phyloP scores from a whole-genome alignment of 2,329 filamentous ascomycete genomes.

The Bisporella sp. region DNA sequence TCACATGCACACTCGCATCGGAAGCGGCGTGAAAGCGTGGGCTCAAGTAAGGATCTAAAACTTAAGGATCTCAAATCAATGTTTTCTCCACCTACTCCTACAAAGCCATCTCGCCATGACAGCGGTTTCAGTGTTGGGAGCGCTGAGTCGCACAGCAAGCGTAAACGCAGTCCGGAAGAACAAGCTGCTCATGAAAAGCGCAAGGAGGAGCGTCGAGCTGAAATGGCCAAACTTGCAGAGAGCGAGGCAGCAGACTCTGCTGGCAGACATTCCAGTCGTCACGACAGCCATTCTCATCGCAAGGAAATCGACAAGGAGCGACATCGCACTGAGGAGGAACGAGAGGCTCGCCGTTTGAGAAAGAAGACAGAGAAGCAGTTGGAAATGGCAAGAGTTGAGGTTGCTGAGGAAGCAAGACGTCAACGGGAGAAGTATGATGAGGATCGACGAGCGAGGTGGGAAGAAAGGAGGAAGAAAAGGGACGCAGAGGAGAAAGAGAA shows the following conservation, averaged over 20 bases:
- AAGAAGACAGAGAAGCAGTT: slow-evolving; percentile 18
- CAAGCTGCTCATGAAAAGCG: slow-evolving; percentile 25
- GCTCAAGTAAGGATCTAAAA: slow-evolving; percentile 7
- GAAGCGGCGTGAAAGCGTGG: slow-evolving; percentile 18
- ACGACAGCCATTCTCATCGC: slow-evolving; percentile 8
- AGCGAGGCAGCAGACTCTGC: slow-evolving; percentile 12
- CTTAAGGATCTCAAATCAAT: slow-evolving; percentile 6
- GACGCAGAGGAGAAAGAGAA: no score
- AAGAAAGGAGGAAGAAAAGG: no score
- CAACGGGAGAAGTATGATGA: slow-evolving; percentile 19
- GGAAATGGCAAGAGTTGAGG: slow-evolving; percentile 16
- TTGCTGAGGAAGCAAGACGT: slow-evolving; percentile 13
- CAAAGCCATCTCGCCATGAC: slow-evolving; percentile 20
- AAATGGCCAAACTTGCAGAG: slow-evolving; percentile 13
- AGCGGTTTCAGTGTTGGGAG: slow-evolving; percentile 23
- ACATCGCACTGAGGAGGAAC: slow-evolving; percentile 17
- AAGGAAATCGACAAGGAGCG: slow-evolving; percentile 11
- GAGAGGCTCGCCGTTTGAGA: slow-evolving; percentile 15
- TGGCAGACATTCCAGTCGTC: slow-evolving; percentile 6
- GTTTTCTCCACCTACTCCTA: slow-evolving; percentile 11
- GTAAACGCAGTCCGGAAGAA: slow-evolving; percentile 22
- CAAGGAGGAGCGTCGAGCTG: slow-evolving; percentile 19
- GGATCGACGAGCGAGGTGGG: slow-evolving; percentile 13
- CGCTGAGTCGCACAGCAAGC: slow-evolving; percentile 14
- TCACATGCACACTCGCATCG: slow-evolving; percentile 11